These are phyloP conservation scores for Nakaseomyces delphensis DNA, from an alignment of 1,139 yeast genomes.

Conservation along the genomic window DNA sequence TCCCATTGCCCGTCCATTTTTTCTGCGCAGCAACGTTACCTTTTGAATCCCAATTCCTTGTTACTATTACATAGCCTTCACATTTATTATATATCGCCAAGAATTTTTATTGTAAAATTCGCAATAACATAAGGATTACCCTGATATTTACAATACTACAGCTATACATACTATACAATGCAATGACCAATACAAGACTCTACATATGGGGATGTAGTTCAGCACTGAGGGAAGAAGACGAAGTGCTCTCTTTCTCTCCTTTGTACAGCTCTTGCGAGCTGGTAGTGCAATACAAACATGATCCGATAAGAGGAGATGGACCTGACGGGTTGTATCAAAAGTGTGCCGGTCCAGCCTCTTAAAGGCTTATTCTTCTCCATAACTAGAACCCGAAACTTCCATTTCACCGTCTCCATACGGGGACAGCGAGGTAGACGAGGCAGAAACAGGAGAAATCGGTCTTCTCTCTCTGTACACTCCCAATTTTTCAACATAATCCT, in stretches of 20 bases:
- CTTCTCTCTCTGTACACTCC: no score
- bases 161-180: no score
- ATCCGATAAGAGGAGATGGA: constrained; percentile 15
- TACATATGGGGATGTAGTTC: constrained; percentile 2
- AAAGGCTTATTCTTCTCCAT: constrained; percentile 60
- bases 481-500: background rate
- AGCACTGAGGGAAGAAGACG: background rate
- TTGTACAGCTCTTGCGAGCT: background rate
- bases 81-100: no score
- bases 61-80: no score
- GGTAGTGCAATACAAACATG: constrained; percentile 16
- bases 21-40: no score
- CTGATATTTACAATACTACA: no score
- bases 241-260: background rate
- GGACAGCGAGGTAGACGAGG: constrained; percentile 45
- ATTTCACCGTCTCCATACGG: constrained; percentile 1
- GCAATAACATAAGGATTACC: background rate
- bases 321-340: constrained; percentile 25
- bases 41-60: no score
- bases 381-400: constrained; percentile 48
- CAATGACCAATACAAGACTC: no score
- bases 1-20: constrained; percentile 54
- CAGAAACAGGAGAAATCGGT: constrained; percentile 67
- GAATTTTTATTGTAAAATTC: no score
- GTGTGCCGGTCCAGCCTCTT: constrained; percentile 12